phyloP scores from a whole-genome alignment of 2,329 filamentous ascomycete species.

The Neonectria hederae region DNA sequence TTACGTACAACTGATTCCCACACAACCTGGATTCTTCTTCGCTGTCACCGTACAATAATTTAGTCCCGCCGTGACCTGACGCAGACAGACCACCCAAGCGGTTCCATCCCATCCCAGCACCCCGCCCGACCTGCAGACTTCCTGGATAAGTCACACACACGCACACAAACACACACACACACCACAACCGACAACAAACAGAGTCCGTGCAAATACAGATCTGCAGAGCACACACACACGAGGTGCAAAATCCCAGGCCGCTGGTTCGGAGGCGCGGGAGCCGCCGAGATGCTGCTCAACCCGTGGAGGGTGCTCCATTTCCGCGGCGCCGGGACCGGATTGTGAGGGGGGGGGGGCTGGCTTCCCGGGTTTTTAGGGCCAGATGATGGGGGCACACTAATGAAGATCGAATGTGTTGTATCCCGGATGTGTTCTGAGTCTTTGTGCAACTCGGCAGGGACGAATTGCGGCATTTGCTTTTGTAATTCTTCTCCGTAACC shows the following conservation, averaged over 20 bases:
- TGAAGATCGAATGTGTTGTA: no score
- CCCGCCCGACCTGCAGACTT: conserved; percentile 4
- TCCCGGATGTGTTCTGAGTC: not conserved
- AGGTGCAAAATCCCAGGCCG: conserved; percentile 8
- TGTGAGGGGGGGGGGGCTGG: no score
- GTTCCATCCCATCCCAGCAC: not conserved
- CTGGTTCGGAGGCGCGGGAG: conserved; percentile 21
- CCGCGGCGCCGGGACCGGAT: conserved; percentile 12
- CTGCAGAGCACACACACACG: not conserved
- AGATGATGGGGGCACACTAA: not conserved
- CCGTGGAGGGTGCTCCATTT: conserved; percentile 6
- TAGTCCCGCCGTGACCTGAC: conserved; percentile 2
- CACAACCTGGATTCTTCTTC: no score
- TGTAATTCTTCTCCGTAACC: not conserved
- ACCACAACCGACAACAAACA: not conserved
- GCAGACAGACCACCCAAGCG: not conserved
- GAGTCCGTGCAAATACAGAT: not conserved
- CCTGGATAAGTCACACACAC: not conserved
- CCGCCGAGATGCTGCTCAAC: not conserved
- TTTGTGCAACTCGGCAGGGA: not conserved
- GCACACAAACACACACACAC: not conserved
- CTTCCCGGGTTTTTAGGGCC: not conserved
- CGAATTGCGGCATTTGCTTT: not conserved
- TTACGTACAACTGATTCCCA: no score
- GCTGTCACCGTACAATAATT: no score